Conservation (phyloP, 2,329 filamentous ascomycete genomes). For the Hypoxylon sp. region DNA sequence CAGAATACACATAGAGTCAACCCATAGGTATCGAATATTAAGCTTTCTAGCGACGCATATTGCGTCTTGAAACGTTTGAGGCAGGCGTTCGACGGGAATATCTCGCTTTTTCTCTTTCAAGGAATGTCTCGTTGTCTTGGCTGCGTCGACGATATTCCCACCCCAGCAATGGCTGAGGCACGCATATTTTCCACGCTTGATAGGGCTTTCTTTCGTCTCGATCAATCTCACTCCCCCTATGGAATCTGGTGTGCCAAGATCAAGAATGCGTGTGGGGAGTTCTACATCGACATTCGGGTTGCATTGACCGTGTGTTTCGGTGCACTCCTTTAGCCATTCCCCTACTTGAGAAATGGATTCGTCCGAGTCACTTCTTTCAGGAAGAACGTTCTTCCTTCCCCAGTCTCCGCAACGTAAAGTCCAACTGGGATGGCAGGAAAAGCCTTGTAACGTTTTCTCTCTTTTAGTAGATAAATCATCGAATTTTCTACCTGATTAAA, state of each 20-base stretch:
- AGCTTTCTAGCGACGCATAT: constrained; percentile 3
- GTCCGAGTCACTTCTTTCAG: neutral
- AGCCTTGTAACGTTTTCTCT: neutral
- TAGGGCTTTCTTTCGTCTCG: neutral
- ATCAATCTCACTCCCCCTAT: neutral
- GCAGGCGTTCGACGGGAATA: neutral
- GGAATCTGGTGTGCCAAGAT: neutral
- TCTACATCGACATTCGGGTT: neutral
- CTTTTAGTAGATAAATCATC: neutral
- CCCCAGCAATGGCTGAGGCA: constrained; percentile 25
- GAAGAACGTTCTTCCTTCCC: neutral
- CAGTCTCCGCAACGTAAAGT: no score
- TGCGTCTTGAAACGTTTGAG: constrained; percentile 4
- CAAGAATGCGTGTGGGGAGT: constrained; percentile 1
- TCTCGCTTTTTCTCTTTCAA: neutral
- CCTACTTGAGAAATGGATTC: neutral
- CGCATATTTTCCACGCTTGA: constrained; percentile 3
- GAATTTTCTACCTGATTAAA: neutral
- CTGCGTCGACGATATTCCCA: constrained; percentile 1
- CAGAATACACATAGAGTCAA: constrained; percentile 34
- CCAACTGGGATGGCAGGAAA: constrained; percentile 3
- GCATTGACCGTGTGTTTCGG: neutral
- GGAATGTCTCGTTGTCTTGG: neutral
- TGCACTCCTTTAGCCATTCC: constrained; percentile 3
- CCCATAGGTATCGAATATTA: constrained; percentile 25